A percentile compares a stretch with the other conserved stretches of the same genome.
phyloP scores from a whole-genome alignment of 345 rosid species.

The Zanthoxylum bungeanum region DNA sequence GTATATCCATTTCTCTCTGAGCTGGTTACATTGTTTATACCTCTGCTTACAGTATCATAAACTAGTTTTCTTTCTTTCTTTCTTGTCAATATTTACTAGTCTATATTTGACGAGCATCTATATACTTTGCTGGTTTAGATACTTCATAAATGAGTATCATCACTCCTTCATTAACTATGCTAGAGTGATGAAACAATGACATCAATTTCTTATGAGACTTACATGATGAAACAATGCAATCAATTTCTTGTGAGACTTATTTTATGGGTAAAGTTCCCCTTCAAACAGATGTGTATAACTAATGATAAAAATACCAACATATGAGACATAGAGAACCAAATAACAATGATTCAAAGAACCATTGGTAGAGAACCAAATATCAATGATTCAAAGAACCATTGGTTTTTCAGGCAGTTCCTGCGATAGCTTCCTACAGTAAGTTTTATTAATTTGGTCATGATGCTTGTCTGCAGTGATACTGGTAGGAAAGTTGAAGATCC shows the following conservation, averaged over 20 bases:
- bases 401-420: not conserved
- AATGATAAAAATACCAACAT: not conserved
- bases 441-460: slow-evolving; percentile 8
- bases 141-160: not conserved
- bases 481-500: slow-evolving; percentile 97
- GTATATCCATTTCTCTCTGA: not conserved
- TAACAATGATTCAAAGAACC: no score
- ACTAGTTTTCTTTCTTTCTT: not conserved
- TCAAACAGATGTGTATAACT: not conserved
- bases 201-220: no score
- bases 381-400: not conserved
- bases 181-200: no score
- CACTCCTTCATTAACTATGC: not conserved
- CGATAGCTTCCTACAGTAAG: not conserved
- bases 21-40: not conserved
- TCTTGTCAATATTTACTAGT: not conserved
- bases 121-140: not conserved
- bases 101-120: not conserved
- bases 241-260: no score
- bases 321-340: not conserved
- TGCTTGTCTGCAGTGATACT: slow-evolving; percentile 55
- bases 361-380: no score
- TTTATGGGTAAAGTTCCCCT: no score
- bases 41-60: not conserved
- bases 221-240: no score